These are phyloP conservation scores for Ceratocystis cacaofunesta DNA, from an alignment of 2,329 filamentous ascomycete species.

Conservation along the genomic window DNA sequence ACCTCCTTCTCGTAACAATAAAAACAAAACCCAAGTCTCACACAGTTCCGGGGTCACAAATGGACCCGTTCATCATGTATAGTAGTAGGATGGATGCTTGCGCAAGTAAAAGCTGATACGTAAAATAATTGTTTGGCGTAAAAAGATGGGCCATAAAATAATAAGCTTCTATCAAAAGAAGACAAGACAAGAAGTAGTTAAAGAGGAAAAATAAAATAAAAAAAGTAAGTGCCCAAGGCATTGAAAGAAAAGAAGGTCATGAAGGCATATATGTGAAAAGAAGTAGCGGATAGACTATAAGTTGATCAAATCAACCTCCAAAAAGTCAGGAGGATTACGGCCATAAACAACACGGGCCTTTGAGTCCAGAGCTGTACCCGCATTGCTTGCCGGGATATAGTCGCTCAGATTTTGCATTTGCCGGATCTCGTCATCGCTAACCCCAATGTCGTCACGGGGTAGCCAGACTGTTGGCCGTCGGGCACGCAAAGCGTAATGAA, in stretches of 20 bases:
- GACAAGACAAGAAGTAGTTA: background rate
- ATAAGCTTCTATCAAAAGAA: background rate
- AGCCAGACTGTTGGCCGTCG: conserved; percentile 86
- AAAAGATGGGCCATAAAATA: background rate
- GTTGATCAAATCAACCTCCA: conserved; percentile 72
- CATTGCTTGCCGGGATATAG: conserved; percentile 84
- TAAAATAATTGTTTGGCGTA: background rate
- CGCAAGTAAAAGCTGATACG: conserved; percentile 1
- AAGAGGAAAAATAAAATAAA: background rate
- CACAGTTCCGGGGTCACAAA: background rate
- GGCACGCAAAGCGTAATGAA: conserved; percentile 74
- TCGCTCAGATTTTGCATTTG: conserved; percentile 63
- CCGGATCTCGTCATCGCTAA: conserved; percentile 81
- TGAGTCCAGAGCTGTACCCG: conserved; percentile 74
- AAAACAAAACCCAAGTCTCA: background rate
- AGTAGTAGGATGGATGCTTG: background rate
- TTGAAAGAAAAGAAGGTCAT: conserved; percentile 6
- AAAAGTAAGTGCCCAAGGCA: background rate
- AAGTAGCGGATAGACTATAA: conserved; percentile 32
- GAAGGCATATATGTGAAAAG: background rate
- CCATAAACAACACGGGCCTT: conserved; percentile 73
- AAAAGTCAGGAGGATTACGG: conserved; percentile 76
- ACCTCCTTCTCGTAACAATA: background rate
- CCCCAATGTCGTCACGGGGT: conserved; percentile 73
- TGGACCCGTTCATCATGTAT: background rate